These are phyloP conservation scores for Phytophthora capsici DNA, from an alignment of 352 stramenopile genomes.

Conservation along the genomic window DNA sequence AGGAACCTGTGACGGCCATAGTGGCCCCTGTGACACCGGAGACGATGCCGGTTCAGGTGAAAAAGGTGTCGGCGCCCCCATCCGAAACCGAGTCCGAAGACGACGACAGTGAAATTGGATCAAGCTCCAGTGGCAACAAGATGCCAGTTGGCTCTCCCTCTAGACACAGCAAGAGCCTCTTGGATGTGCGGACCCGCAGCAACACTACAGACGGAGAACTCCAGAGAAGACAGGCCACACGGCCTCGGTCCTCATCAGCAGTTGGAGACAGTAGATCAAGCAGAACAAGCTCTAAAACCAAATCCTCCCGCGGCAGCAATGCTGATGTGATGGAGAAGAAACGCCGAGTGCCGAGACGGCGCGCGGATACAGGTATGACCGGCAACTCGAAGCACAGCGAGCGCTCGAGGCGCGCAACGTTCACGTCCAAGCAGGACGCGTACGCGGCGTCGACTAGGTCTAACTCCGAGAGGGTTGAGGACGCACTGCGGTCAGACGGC, in stretches of 20 bases:
- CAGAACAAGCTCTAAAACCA: not conserved
- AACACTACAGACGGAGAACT: constrained; percentile 25
- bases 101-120: constrained; percentile 41
- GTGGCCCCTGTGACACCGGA: constrained; percentile 15
- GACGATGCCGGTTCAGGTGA: constrained; percentile 16
- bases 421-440: constrained; percentile 35
- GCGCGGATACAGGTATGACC: constrained; percentile 23
- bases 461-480: constrained; percentile 52
- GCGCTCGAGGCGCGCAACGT: constrained; percentile 35
- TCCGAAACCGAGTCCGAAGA: constrained; percentile 67
- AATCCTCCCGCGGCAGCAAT: not conserved
- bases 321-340: constrained; percentile 26
- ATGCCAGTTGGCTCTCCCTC: not conserved
- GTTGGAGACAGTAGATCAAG: constrained; percentile 12
- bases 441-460: constrained; percentile 38
- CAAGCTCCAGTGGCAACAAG: not conserved
- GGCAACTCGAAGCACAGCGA: constrained; percentile 18
- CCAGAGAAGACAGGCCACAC: constrained; percentile 18
- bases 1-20: not conserved
- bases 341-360: constrained; percentile 26
- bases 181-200: constrained; percentile 27
- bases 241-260: constrained; percentile 34
- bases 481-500: constrained; percentile 66
- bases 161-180: constrained; percentile 23
- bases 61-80: constrained; percentile 32